Evolutionary conservation across 208 protist species (phyloP).

Genomic region (Crithidia mellificae): DNA sequence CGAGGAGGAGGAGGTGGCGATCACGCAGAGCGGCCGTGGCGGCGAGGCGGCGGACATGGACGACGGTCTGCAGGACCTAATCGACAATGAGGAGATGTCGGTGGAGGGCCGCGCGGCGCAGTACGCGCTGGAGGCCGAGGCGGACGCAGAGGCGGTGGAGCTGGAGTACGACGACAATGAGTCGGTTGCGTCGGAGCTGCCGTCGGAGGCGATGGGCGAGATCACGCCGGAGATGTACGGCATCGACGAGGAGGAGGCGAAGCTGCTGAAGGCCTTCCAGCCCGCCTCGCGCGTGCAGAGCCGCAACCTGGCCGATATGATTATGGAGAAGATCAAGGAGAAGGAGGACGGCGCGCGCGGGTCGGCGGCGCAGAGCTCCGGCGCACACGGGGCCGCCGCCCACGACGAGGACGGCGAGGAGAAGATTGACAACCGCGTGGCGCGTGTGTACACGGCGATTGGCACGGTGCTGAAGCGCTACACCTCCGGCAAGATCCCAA

Average conservation of each 20-base stretch:
- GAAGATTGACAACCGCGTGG: slow-evolving; percentile 80
- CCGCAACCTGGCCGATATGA: slow-evolving; percentile 90
- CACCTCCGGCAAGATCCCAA: slow-evolving; percentile 98
- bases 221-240: slow-evolving; percentile 68
- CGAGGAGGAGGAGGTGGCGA: slow-evolving; percentile 32
- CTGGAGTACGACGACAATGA: slow-evolving; percentile 86
- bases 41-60: slow-evolving; percentile 8
- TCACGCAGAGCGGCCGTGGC: background rate
- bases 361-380: slow-evolving; percentile 19
- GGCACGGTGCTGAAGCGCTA: slow-evolving; percentile 95
- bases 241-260: slow-evolving; percentile 89
- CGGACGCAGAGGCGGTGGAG: slow-evolving; percentile 55
- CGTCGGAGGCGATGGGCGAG: slow-evolving; percentile 60
- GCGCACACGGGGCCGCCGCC: background rate
- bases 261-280: slow-evolving; percentile 87
- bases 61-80: slow-evolving; percentile 22
- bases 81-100: slow-evolving; percentile 26
- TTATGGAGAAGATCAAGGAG: slow-evolving; percentile 91
- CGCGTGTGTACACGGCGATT: slow-evolving; percentile 93
- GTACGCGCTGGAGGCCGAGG: slow-evolving; percentile 39
- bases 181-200: slow-evolving; percentile 79
- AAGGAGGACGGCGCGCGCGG: slow-evolving; percentile 57
- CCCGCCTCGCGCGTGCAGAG: slow-evolving; percentile 82
- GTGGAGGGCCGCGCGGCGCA: slow-evolving; percentile 10
- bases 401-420: slow-evolving; percentile 36